phyloP scores from a whole-genome alignment of 768 basidiomycete genomes.

The Auricularia cornea region DNA sequence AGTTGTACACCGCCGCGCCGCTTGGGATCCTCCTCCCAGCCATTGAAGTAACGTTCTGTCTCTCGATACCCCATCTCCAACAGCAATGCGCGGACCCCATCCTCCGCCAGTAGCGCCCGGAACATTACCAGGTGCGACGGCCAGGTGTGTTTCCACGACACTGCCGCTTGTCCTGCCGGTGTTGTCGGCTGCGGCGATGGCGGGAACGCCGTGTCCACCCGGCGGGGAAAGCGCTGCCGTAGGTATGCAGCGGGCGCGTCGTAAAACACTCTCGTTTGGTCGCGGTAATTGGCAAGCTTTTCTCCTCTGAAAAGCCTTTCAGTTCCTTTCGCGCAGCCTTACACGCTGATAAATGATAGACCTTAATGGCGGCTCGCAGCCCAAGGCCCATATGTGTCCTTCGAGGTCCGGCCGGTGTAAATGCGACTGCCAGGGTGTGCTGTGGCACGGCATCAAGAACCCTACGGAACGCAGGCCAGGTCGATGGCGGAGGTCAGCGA shows the following conservation, averaged over 20 bases:
- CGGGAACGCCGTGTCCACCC: conserved; percentile 57
- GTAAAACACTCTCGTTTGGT: conserved; percentile 82
- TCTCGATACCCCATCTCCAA: conserved; percentile 51
- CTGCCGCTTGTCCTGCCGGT: conserved; percentile 13
- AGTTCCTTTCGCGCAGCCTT: not conserved
- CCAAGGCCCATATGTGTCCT: conserved; percentile 69
- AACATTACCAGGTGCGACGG: conserved; percentile 79
- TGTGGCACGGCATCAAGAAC: conserved; percentile 94
- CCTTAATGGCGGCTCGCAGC: conserved; percentile 89
- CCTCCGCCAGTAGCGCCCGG: conserved; percentile 56
- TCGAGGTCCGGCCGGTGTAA: conserved; percentile 65
- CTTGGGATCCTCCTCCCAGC: conserved; percentile 68
- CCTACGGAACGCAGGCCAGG: conserved; percentile 51
- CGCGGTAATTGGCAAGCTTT: conserved; percentile 50
- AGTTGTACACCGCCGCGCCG: conserved; percentile 62
- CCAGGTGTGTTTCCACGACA: conserved; percentile 64
- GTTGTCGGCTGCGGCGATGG: conserved; percentile 44
- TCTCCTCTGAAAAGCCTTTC: conserved; percentile 31
- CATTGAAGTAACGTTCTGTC: conserved; percentile 54
- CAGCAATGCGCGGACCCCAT: conserved; percentile 41
- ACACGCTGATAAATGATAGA: conserved; percentile 23
- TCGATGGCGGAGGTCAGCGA: conserved; percentile 55
- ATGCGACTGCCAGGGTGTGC: conserved; percentile 86
- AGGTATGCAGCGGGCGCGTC: conserved; percentile 61
- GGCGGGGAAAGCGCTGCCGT: conserved; percentile 50